phyloP scores from a whole-genome alignment of 108 stramenopile genomes.

The Discostella stelligeroides region DNA sequence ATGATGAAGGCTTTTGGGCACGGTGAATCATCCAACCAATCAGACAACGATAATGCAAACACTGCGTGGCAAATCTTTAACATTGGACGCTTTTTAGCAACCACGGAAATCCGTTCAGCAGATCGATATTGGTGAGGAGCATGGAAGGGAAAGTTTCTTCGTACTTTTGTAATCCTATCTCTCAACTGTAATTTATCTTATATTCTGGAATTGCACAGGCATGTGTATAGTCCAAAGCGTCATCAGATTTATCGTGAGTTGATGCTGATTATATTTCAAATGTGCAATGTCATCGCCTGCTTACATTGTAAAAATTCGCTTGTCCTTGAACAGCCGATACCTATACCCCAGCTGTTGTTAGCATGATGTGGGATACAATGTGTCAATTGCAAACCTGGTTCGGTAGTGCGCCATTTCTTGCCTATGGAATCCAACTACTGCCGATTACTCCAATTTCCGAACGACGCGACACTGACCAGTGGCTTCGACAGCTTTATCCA shows the following conservation, averaged over 20 bases:
- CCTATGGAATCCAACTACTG: conserved; percentile 87
- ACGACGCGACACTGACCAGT: conserved; percentile 73
- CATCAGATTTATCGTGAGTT: conserved; percentile 51
- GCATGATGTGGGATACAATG: conserved; percentile 66
- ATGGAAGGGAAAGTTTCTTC: neutral
- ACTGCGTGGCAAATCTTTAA: conserved; percentile 58
- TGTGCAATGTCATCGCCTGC: neutral
- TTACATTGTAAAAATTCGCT: conserved; percentile 15
- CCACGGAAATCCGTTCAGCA: conserved; percentile 85
- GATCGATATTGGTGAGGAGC: conserved; percentile 87
- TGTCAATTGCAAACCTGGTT: conserved; percentile 77
- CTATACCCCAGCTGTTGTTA: conserved; percentile 58
- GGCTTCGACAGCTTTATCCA: conserved; percentile 82
- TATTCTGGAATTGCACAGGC: neutral
- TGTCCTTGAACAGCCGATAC: conserved; percentile 30
- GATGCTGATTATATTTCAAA: neutral
- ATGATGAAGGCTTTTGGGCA: conserved; percentile 61
- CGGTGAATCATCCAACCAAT: conserved; percentile 20
- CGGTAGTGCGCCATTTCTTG: conserved; percentile 65
- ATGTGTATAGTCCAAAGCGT: conserved; percentile 34
- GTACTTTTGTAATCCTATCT: too few relatives aligned
- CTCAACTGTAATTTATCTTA: too few relatives aligned
- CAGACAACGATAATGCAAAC: conserved; percentile 51
- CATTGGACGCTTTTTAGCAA: conserved; percentile 70
- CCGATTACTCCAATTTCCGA: conserved; percentile 89